Evolutionary conservation across 176 grass and related monocot species (phyloP), one percentile per base, ranked within the genome.

Genomic region (Stipa capillata): DNA sequence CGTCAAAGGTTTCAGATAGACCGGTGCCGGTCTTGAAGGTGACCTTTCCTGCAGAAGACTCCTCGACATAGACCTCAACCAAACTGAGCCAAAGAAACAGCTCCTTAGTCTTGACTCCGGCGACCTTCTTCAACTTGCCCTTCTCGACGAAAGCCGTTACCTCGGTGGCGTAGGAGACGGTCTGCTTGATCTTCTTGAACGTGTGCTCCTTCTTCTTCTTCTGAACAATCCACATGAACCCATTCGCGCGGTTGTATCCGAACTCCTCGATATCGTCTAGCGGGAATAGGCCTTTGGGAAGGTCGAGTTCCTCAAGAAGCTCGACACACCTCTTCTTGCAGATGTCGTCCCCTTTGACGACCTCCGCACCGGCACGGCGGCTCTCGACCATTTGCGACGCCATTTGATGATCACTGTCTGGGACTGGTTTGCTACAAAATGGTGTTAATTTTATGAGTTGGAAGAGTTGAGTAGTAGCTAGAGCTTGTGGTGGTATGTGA

Each of bases 151-250:
- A 77, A 16, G 56, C 27, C 0, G 56, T 34, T 31, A 80, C 47
- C 43, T 55, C 47, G 0, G 20, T 9, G 8, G 47, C 77, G 1
- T 80, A 80, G 4, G 80, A 82, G 18, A 82, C 80, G 0, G 29
- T 73, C 42, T 82, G 68, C 55, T 74, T 82, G 53, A 82, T 63
- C 80, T 74, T 82, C 17, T 71, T 81, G 65, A 81, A 81, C 0
- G 79, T 70, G 65, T 81, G 50, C 8, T 81, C 78, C 4, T 44
- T 59, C 52, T 70, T 58, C 51, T 81, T 81, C 78, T 33, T 81
- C 0, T 47, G 64, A 0, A 81, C 0, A 9, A 80, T 25, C 77
- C 77, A 80, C 3, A 54, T 16, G 8, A 80, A 80, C 28, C 45
- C 78, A 8, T 6, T 50, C 7, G 36, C 35, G 4, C 21, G 24